Percentiles rank a stretch among this genome's conserved stretches.
These are phyloP conservation scores for Fragilariopsis cylindrus DNA, from an alignment of 108 stramenopile species.

Conservation along the genomic window DNA sequence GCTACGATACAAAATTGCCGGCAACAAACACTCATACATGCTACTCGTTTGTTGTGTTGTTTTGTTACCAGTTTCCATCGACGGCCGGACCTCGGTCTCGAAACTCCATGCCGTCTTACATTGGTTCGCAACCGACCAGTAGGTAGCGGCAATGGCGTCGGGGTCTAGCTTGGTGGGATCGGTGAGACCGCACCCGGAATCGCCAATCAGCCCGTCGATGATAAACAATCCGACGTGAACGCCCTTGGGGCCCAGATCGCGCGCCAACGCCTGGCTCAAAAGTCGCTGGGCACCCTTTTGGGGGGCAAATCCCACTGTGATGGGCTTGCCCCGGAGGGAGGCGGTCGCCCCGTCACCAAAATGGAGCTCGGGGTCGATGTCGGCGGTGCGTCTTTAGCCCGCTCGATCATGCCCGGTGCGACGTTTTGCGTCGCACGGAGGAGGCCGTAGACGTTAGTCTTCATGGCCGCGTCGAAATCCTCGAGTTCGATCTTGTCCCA, in stretches of 20 bases:
- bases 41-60: not conserved
- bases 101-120: slow-evolving; percentile 36
- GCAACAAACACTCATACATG: not conserved
- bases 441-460: slow-evolving; percentile 32
- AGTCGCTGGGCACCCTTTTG: slow-evolving; percentile 26
- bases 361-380: slow-evolving; percentile 13
- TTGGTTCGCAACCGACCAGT: slow-evolving; percentile 29
- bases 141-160: slow-evolving; percentile 32
- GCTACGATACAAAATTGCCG: too few relatives aligned
- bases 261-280: slow-evolving; percentile 32
- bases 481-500: slow-evolving; percentile 22
- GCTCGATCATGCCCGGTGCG: slow-evolving; percentile 29
- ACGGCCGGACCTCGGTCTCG: slow-evolving; percentile 30
- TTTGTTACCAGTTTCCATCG: slow-evolving; percentile 30
- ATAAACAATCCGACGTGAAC: slow-evolving; percentile 37
- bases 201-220: slow-evolving; percentile 37
- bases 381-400: not conserved
- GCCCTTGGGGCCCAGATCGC: slow-evolving; percentile 35
- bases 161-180: slow-evolving; percentile 25
- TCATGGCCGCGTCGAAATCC: slow-evolving; percentile 7
- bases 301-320: slow-evolving; percentile 39
- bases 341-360: slow-evolving; percentile 38
- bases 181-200: not conserved
- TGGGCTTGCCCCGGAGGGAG: slow-evolving; percentile 31
- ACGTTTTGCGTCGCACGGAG: slow-evolving; percentile 18